Percentiles rank a stretch among this genome's conserved stretches.
phyloP scores from a whole-genome alignment of 169 alveolate species.

The Babesia bovis region DNA sequence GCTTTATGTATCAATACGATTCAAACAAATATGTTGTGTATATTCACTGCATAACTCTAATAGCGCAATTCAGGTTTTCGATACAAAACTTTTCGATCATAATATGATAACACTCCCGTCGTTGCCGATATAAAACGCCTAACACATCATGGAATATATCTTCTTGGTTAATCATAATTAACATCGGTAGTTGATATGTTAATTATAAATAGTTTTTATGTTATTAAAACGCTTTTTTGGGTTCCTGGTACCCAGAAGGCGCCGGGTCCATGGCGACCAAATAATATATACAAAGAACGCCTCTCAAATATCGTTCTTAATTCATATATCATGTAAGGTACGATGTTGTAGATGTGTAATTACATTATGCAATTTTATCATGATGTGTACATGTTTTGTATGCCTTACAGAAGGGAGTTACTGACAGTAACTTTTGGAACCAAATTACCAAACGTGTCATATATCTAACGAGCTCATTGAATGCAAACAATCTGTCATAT shows the following conservation, averaged over 20 bases:
- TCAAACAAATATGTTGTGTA: background rate
- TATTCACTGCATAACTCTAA: background rate
- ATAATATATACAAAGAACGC: conserved; percentile 42
- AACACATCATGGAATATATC: no score
- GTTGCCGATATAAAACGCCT: no score
- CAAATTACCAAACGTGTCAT: conserved; percentile 25
- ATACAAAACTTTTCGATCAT: no score
- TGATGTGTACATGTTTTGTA: no score
- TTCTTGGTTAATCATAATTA: no score
- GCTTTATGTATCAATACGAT: background rate
- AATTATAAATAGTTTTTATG: background rate
- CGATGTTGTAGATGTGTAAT: background rate
- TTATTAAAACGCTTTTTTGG: conserved; percentile 46
- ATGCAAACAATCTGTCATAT: conserved; percentile 25
- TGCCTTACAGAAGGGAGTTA: conserved; percentile 12
- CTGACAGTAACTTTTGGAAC: conserved; percentile 49
- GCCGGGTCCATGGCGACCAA: conserved; percentile 3
- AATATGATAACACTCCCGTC: no score
- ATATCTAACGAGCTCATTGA: conserved; percentile 8
- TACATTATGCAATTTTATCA: background rate
- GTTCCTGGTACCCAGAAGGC: conserved; percentile 38
- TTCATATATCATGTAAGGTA: conserved; percentile 58
- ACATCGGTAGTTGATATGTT: no score
- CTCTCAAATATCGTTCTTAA: conserved; percentile 45
- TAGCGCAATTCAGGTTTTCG: no score